Percentiles rank a stretch among this genome's conserved stretches.
These are phyloP conservation scores for Neonectria faginata DNA, from an alignment of 2,329 filamentous ascomycete genomes.

Conservation along the genomic window DNA sequence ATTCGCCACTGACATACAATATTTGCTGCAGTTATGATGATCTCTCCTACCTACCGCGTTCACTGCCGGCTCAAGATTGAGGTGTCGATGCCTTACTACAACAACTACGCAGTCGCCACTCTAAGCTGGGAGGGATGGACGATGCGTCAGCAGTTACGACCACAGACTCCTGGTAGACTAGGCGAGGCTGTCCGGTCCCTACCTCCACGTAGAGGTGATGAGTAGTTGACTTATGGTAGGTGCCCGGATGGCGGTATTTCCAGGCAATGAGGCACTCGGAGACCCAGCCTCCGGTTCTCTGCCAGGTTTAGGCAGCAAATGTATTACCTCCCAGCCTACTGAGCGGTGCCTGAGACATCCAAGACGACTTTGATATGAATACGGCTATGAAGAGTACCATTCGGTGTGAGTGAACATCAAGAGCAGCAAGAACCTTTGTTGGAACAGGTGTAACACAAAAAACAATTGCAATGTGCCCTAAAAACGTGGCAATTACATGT, in stretches of 20 bases:
- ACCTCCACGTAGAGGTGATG: background rate
- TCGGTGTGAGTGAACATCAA: background rate
- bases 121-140: slow-evolving; percentile 8
- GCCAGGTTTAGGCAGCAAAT: background rate
- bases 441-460: background rate
- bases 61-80: slow-evolving; percentile 10
- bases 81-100: background rate
- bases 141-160: slow-evolving; percentile 26
- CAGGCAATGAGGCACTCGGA: background rate
- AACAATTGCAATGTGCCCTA: background rate
- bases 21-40: slow-evolving; percentile 18
- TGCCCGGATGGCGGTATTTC: slow-evolving; percentile 5
- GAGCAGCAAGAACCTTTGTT: background rate
- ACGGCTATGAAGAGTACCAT: background rate
- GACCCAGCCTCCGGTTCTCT: background rate
- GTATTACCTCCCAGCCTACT: background rate
- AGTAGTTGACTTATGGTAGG: background rate
- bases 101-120: slow-evolving; percentile 1
- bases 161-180: slow-evolving; percentile 2
- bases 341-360: background rate
- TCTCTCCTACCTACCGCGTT: slow-evolving; percentile 1
- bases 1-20: slow-evolving; percentile 14
- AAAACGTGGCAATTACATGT: slow-evolving; percentile 20
- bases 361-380: background rate
- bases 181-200: slow-evolving; percentile 8